phyloP scores from a whole-genome alignment of 352 stramenopile species.

The Hyaloperonospora arabidopsidis region DNA sequence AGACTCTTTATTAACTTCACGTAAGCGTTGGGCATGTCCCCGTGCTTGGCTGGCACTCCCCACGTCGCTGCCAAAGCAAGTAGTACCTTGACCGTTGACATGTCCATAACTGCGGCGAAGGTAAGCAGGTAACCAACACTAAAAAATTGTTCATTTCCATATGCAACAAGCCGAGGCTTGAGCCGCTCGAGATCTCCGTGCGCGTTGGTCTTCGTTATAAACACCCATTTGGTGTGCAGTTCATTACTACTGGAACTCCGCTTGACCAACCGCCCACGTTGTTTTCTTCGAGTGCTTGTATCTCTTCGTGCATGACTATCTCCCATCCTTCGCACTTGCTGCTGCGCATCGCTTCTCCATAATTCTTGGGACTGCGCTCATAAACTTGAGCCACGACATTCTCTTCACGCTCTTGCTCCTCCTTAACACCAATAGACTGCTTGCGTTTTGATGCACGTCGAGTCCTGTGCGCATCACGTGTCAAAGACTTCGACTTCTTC shows the following conservation, averaged over 20 bases:
- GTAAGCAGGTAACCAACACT: background rate
- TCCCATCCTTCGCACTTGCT: too few species aligned
- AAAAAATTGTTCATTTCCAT: background rate
- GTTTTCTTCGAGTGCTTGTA: background rate
- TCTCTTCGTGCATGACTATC: too few species aligned
- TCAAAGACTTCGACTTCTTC: too few species aligned
- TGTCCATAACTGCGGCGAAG: background rate
- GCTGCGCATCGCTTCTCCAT: too few species aligned
- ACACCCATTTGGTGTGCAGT: background rate
- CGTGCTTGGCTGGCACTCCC: background rate
- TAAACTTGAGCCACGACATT: too few species aligned
- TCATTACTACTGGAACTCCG: background rate
- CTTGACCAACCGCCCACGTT: background rate
- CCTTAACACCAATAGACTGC: too few species aligned
- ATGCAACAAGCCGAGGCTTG: background rate
- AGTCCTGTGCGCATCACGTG: too few species aligned
- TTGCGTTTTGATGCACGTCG: too few species aligned
- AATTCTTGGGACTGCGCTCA: too few species aligned
- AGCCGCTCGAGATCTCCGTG: background rate
- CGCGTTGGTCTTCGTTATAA: background rate
- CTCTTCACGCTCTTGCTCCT: too few species aligned
- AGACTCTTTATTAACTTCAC: background rate
- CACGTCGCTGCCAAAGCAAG: background rate
- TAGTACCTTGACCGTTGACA: background rate
- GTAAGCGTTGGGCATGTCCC: background rate